phyloP scores from a whole-genome alignment of 768 basidiomycete species.

The Sporobolomyces roseus region DNA sequence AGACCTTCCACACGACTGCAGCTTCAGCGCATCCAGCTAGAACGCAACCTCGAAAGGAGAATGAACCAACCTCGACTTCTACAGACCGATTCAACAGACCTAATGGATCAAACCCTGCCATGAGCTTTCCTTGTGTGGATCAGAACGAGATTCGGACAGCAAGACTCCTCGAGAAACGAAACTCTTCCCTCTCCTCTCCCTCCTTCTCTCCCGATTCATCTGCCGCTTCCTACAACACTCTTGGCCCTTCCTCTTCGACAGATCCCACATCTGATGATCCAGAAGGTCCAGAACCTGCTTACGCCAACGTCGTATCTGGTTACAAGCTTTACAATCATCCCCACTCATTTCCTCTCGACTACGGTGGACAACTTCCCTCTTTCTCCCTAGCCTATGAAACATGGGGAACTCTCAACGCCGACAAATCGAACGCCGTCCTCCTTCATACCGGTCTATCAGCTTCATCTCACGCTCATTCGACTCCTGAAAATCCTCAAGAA shows the following conservation, averaged over 20 bases:
- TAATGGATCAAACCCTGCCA: constrained; percentile 42
- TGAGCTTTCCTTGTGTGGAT: constrained; percentile 46
- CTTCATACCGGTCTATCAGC: constrained; percentile 95
- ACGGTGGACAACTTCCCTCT: constrained; percentile 60
- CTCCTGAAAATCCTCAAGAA: constrained; percentile 65
- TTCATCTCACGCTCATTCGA: constrained; percentile 88
- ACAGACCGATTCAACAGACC: constrained; percentile 12
- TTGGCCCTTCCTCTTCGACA: constrained; percentile 17
- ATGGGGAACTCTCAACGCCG: constrained; percentile 81
- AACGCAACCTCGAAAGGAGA: too few relatives aligned
- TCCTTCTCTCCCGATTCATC: constrained; percentile 12
- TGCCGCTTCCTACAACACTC: constrained; percentile 31
- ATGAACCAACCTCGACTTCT: not conserved
- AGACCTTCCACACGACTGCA: too few relatives aligned
- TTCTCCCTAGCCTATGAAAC: constrained; percentile 95
- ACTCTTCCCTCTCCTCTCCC: not conserved
- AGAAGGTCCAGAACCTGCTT: constrained; percentile 42
- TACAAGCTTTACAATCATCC: constrained; percentile 68
- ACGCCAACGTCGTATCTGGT: constrained; percentile 38
- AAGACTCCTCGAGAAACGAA: constrained; percentile 33
- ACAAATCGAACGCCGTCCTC: constrained; percentile 81
- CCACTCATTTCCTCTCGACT: constrained; percentile 63
- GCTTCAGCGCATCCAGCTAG: too few relatives aligned
- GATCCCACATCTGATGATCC: constrained; percentile 24
- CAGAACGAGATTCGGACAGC: constrained; percentile 41